phyloP scores from a whole-genome alignment of 2,329 filamentous ascomycete species.

The Aspergillus japonicus region DNA sequence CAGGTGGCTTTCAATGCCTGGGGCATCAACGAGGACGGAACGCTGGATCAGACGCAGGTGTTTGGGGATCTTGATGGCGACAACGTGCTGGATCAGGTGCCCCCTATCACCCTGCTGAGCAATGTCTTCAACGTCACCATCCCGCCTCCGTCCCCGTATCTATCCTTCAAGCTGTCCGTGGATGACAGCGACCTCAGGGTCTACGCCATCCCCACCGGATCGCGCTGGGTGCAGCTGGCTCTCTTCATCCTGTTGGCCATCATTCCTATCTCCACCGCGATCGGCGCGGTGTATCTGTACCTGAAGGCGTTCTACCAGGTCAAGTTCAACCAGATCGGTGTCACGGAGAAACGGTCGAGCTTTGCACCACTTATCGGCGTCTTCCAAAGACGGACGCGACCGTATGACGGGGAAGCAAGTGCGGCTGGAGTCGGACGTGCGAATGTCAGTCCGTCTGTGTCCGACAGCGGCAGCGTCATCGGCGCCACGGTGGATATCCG shows the following conservation, averaged over 20 bases:
- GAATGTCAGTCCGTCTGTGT: slow-evolving; percentile 22
- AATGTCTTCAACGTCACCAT: slow-evolving; percentile 60
- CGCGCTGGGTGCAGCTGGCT: slow-evolving; percentile 52
- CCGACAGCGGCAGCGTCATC: slow-evolving; percentile 30
- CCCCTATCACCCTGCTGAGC: slow-evolving; percentile 56
- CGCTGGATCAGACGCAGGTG: slow-evolving; percentile 58
- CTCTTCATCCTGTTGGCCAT: slow-evolving; percentile 56
- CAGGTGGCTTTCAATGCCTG: slow-evolving; percentile 62
- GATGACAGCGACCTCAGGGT: slow-evolving; percentile 57
- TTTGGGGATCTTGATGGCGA: slow-evolving; percentile 64
- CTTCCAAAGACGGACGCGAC: background rate
- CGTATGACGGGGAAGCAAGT: background rate
- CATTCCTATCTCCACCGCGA: slow-evolving; percentile 50
- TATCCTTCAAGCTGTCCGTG: slow-evolving; percentile 55
- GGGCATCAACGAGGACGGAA: slow-evolving; percentile 62
- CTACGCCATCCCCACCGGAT: slow-evolving; percentile 53
- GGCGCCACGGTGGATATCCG: slow-evolving; percentile 25
- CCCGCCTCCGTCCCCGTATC: slow-evolving; percentile 52
- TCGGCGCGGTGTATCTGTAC: slow-evolving; percentile 53
- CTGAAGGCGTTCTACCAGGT: slow-evolving; percentile 61
- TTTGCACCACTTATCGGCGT: slow-evolving; percentile 1
- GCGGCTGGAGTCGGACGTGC: background rate
- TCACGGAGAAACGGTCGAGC: slow-evolving; percentile 44
- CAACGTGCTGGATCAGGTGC: slow-evolving; percentile 59
- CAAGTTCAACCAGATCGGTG: slow-evolving; percentile 60